Base-by-base conservation (phyloP, 129 eudicot genomes). In the Chrysanthemum seticuspe region DNA sequence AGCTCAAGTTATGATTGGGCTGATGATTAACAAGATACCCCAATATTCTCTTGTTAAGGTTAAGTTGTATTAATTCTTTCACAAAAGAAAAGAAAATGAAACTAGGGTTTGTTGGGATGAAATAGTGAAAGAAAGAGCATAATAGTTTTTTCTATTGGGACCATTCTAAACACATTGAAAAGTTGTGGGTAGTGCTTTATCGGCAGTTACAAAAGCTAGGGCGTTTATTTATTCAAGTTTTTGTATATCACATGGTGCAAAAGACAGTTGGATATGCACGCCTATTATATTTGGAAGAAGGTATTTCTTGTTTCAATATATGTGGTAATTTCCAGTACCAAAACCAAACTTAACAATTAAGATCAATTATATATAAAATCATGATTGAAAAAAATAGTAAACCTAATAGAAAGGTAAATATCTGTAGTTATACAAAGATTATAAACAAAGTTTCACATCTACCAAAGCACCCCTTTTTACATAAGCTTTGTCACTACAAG, bases 151-250 rank as follows among this genome's bases (percentile, higher is more conserved):
- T 40, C 9, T 44, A 10, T 14, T 67, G 79, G 86, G 86, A 87
- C 89, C 87, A 83, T 86, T 74, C 65, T 74, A 80, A 72, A 81
- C 72, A 75, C 75, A 49, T 74, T 45, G 74, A 72, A 87, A 87
- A 78, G 83, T 68, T 75, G 83, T 71, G 81, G 58, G 58, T 62
- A 75, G 76, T 65, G 85, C 91, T 83, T 85, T 89, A 79, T 86
- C 82, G 84, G 80, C 87, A 72, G 80, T 78, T 77, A 77, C 83
- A 65, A 85, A 85, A 86, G 84, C 71, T 34, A 78, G 70, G 66
- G 63, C 75, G 34, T 57, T 65, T 48, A 57, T 71, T 53, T 40
- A 57, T 68, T 78, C 74, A 40, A 65, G 70, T 56, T 72, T 31
- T 78, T 72, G 69, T 78, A 56, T 8, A 47, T 72, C 82, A 78